Evolutionary conservation across 2,329 filamentous ascomycete species (phyloP).

Genomic region (Pseudogymnoascus sp.): DNA sequence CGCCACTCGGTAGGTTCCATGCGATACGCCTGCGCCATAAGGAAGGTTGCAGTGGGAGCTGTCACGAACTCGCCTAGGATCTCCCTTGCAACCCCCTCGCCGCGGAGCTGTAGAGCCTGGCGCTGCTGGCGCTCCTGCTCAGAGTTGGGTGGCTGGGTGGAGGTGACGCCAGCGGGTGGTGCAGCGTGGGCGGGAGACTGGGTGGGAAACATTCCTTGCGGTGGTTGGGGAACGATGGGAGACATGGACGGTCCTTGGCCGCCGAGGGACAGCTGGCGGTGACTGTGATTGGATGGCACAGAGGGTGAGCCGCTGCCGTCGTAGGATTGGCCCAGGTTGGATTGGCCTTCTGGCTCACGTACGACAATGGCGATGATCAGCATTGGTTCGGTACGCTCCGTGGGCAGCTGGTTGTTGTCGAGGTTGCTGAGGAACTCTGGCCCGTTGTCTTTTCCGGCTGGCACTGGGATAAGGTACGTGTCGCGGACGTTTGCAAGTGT

Average conservation of each 20-base stretch:
- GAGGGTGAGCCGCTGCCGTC: conserved; percentile 26
- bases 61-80: conserved; percentile 54
- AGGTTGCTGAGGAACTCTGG: conserved; percentile 85
- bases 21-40: conserved; percentile 59
- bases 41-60: conserved; percentile 59
- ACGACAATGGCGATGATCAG: conserved; percentile 82
- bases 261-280: conserved; percentile 41
- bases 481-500: conserved; percentile 67
- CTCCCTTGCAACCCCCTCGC: conserved; percentile 50
- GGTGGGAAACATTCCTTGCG: conserved; percentile 18
- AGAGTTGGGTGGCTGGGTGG: conserved; percentile 24
- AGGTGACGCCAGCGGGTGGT: conserved; percentile 19
- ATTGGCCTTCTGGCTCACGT: conserved; percentile 41
- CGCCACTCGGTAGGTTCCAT: conserved; percentile 67
- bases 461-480: conserved; percentile 82
- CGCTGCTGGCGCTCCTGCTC: conserved; percentile 26
- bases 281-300: conserved; percentile 29
- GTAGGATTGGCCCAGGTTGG: conserved; percentile 16
- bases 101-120: conserved; percentile 40
- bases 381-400: conserved; percentile 63
- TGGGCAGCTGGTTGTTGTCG: conserved; percentile 73
- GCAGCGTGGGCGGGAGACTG: conserved; percentile 14
- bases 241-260: conserved; percentile 44
- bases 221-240: conserved; percentile 39
- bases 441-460: conserved; percentile 55